A percentile compares a stretch with the other conserved stretches of the same genome.
These are phyloP conservation scores for Setaria italica DNA, from an alignment of 202 grass and related monocot genomes.

Conservation along the genomic window DNA sequence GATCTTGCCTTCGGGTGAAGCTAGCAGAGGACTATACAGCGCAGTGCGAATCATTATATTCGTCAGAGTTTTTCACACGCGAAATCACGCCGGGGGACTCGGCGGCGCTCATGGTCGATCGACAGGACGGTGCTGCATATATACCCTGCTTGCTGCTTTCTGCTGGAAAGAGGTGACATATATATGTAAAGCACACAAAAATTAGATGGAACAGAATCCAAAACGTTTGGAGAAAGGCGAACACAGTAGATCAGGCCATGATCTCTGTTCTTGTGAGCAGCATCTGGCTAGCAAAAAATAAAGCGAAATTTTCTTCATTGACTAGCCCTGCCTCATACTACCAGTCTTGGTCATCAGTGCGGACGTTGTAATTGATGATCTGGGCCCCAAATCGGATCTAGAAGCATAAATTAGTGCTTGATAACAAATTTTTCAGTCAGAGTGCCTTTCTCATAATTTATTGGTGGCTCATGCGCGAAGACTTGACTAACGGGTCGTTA, in stretches of 20 bases:
- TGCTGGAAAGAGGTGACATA: not conserved
- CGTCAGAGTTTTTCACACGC: not conserved
- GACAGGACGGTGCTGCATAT: not conserved
- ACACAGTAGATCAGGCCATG: not conserved
- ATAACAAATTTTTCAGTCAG: not conserved
- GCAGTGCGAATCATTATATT: not conserved
- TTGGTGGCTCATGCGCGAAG: not conserved
- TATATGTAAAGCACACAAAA: not conserved
- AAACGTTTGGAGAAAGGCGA: not conserved
- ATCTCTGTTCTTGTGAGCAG: not conserved
- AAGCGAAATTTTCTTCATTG: not conserved
- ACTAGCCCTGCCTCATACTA: not conserved
- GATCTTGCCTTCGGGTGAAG: too few relatives aligned
- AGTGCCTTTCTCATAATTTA: not conserved
- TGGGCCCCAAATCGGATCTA: not conserved
- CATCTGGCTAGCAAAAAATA: not conserved
- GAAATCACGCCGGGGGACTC: not conserved
- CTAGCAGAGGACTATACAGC: too few relatives aligned
- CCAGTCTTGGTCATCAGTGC: not conserved
- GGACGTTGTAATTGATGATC: not conserved
- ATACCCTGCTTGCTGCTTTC: not conserved
- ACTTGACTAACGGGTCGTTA: not conserved
- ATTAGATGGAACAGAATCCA: slow-evolving; percentile 1
- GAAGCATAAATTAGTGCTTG: not conserved
- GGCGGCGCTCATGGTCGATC: too few relatives aligned